These are phyloP conservation scores for Hsuehochloa calcarea DNA, from an alignment of 176 grass and related monocot genomes.

Conservation along the genomic window DNA sequence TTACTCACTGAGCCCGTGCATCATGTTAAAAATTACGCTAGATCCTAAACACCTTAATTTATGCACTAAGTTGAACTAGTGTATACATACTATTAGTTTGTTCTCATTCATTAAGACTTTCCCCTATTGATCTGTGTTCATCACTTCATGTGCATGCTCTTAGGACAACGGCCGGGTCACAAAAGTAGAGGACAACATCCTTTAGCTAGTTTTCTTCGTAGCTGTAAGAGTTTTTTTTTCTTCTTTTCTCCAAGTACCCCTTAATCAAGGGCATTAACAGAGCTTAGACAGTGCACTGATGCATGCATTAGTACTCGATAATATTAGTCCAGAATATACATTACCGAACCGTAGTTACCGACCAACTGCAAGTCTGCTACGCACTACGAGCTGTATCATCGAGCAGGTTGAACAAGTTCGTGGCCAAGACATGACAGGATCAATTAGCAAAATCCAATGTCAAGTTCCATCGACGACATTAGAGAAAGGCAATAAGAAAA, in stretches of 20 bases:
- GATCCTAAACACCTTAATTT: neutral
- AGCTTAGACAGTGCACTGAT: neutral
- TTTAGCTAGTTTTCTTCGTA: neutral
- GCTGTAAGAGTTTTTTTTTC: no score
- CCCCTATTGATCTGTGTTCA: neutral
- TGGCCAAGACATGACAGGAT: neutral
- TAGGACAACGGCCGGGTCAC: neutral
- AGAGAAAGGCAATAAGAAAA: neutral
- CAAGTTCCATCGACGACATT: conserved; percentile 19
- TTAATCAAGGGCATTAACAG: neutral
- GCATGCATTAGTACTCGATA: neutral
- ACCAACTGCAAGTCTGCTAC: neutral
- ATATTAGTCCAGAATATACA: neutral
- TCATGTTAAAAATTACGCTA: neutral
- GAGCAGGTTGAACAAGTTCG: neutral
- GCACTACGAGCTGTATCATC: neutral
- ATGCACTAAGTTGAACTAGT: neutral
- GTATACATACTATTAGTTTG: neutral
- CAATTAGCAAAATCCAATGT: conserved; percentile 16
- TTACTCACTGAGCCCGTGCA: neutral
- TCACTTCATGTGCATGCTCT: neutral
- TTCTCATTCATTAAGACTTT: neutral
- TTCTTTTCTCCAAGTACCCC: no score
- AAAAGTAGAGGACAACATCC: neutral
- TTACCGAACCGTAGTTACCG: neutral